Evolutionary conservation across 306 rosid species (phyloP).

Genomic region (Abrus pulchellus): DNA sequence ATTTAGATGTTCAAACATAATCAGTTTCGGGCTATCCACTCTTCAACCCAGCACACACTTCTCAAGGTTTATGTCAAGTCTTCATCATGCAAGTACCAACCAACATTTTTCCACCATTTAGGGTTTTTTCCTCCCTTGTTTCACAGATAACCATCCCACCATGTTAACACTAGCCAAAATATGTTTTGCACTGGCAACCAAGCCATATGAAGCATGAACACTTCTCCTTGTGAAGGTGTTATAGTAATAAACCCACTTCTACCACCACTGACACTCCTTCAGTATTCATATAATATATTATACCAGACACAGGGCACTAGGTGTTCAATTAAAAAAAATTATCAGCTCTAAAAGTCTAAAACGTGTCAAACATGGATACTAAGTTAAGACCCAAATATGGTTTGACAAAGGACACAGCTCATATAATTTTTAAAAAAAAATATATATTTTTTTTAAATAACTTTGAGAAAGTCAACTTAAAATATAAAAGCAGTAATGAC

Average conservation of each 20-base stretch:
- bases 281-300: neutral
- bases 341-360: neutral
- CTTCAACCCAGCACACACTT: neutral
- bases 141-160: no score
- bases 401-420: neutral
- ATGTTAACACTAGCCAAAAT: neutral
- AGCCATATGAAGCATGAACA: neutral
- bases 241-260: neutral
- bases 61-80: neutral
- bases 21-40: neutral
- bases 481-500: neutral
- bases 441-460: neutral
- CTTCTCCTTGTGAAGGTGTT: no score
- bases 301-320: neutral
- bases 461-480: neutral
- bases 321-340: neutral
- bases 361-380: neutral
- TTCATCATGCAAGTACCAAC: neutral
- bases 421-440: neutral
- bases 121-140: no score
- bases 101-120: neutral
- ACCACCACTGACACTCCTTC: neutral
- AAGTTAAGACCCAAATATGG: neutral
- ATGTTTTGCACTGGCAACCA: neutral
- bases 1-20: neutral